Percentiles rank a stretch among this genome's conserved stretches.
These are phyloP conservation scores for Ascochyta pisi DNA, from an alignment of 2,329 filamentous ascomycete species.

Conservation along the genomic window DNA sequence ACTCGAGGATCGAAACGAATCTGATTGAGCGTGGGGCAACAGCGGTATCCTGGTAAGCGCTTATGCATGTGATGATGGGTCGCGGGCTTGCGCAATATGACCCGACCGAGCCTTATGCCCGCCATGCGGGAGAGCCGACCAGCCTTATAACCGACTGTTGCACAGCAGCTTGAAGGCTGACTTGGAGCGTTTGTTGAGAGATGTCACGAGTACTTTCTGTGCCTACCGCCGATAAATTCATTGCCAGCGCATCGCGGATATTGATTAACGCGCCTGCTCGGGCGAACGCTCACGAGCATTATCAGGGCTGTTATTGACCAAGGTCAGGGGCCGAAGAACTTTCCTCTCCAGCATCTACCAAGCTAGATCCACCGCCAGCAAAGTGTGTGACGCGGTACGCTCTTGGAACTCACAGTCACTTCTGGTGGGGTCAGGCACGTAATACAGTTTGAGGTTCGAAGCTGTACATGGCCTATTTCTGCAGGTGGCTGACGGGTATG, in stretches of 20 bases:
- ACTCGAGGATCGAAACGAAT: conserved; percentile 9
- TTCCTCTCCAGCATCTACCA: background rate
- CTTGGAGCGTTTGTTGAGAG: conserved; percentile 9
- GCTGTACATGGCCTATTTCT: background rate
- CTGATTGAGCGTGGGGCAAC: conserved; percentile 17
- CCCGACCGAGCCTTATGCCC: conserved; percentile 11
- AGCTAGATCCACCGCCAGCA: background rate
- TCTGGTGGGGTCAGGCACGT: background rate
- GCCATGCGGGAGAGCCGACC: conserved; percentile 16
- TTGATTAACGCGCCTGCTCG: background rate
- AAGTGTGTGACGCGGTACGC: background rate
- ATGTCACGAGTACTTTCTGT: conserved; percentile 1
- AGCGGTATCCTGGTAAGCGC: conserved; percentile 25
- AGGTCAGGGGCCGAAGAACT: background rate
- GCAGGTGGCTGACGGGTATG: background rate
- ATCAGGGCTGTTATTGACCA: background rate
- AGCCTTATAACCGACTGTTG: conserved; percentile 21
- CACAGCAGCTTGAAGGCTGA: conserved; percentile 24
- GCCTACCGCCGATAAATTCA: background rate
- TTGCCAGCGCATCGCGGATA: background rate
- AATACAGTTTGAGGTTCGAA: background rate
- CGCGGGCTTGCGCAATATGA: conserved; percentile 22
- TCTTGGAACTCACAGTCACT: background rate
- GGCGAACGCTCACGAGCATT: conserved; percentile 2
- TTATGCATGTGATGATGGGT: conserved; percentile 39